phyloP scores from a whole-genome alignment of 305 asterid species.

The Striga hermonthica region DNA sequence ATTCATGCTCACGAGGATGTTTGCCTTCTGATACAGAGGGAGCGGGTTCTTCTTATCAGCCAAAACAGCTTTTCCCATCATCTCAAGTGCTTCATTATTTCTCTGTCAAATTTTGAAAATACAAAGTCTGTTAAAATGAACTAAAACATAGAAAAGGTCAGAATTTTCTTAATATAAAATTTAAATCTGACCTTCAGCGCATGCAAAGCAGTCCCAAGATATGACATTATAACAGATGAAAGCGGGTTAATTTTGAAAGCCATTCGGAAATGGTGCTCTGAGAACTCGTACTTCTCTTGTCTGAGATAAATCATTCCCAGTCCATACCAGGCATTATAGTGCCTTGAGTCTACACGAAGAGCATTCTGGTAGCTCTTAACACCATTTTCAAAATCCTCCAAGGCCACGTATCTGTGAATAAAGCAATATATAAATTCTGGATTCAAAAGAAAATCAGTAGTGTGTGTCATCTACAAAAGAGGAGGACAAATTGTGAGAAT shows the following conservation, averaged over 20 bases:
- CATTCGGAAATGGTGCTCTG: slow-evolving; percentile 93
- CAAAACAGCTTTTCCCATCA: slow-evolving; percentile 79
- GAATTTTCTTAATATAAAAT: no score
- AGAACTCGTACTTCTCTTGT: slow-evolving; percentile 86
- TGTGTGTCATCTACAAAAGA: slow-evolving; percentile 10
- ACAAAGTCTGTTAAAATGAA: slow-evolving; percentile 8
- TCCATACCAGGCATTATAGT: slow-evolving; percentile 99
- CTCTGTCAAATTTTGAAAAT: slow-evolving; percentile 44
- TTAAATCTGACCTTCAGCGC: slow-evolving; percentile 59
- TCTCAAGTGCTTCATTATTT: slow-evolving; percentile 73
- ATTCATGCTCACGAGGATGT: slow-evolving; percentile 83
- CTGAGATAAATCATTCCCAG: slow-evolving; percentile 94
- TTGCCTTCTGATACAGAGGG: slow-evolving; percentile 94
- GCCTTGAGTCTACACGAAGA: slow-evolving; percentile 77
- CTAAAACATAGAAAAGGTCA: no score
- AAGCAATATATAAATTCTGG: background rate
- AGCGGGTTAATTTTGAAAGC: slow-evolving; percentile 80
- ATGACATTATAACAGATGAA: slow-evolving; percentile 93
- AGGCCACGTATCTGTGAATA: slow-evolving; percentile 67
- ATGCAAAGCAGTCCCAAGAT: slow-evolving; percentile 87
- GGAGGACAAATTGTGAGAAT: slow-evolving; percentile 14
- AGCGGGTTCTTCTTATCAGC: slow-evolving; percentile 98
- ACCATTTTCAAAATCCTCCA: slow-evolving; percentile 93
- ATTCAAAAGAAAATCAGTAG: slow-evolving; percentile 19
- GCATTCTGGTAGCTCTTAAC: slow-evolving; percentile 84